Evolutionary conservation across 148 eudicot genomes (phyloP), one percentile per base, ranked within the genome.

Genomic region (Heliosperma pusillum): DNA sequence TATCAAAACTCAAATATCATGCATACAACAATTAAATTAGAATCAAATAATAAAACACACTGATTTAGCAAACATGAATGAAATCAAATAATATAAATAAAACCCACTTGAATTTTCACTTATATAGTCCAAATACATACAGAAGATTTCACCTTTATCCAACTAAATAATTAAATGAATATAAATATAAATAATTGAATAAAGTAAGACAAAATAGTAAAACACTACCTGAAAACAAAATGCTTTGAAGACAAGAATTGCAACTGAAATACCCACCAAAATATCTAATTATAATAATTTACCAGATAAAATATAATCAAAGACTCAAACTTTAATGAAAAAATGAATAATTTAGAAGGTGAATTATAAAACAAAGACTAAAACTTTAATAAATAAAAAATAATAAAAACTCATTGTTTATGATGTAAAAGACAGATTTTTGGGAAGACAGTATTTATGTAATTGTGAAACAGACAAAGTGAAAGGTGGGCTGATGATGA

Each of bases 401-500:
- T 33, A 40, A 66, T n/a, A 63, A 29, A 19, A 19, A 22, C 10
- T 3, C 15, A 30, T 20, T 63, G 27, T 33, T 67, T 53, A 71
- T 55, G 71, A 1, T 3, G 76, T 57, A 66, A 74, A 69, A 63
- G 30, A 17, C 27, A 19, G 33, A 44, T 69, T 69, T 58, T 33
- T 63, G 74, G 22, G 72, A 62, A 42, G 12, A 36, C 26, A 26
- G 13, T 2, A 16, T 15, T 45, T 19, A 27, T 63, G 59, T 59
- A 13, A 56, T 78, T 75, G 74, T 77, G 81, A 87, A 83, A 76
- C 78, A 71, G 88, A 87, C 87, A 83, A 83, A 85, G 33, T 45
- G 30, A 81, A 68, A 77, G 74, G 86, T 75, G 55, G 71, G 88
- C 85, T 80, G 82, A 67, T 77, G 44, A 83, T 85, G 82, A 71